A percentile compares a stretch with the other conserved stretches of the same genome.
These are phyloP conservation scores for Podochytrium sp. DNA, from an alignment of 192 early-diverging fungal species.

Conservation along the genomic window DNA sequence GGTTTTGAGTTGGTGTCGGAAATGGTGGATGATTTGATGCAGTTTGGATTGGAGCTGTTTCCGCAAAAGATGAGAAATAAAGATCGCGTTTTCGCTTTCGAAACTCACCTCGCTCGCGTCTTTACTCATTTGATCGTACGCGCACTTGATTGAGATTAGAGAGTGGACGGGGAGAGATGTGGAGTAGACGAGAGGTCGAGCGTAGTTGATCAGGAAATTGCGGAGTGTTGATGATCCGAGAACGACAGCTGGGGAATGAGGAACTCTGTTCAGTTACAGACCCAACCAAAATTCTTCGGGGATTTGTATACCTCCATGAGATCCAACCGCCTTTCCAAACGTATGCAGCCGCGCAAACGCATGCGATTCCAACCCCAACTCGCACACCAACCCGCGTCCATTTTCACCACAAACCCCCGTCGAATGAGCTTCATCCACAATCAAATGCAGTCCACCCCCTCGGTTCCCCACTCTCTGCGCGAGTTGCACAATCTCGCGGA, in stretches of 20 bases:
- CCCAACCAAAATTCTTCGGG: not conserved
- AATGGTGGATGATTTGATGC: conserved; percentile 56
- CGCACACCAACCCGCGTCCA: conserved; percentile 70
- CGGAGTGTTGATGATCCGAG: conserved; percentile 64
- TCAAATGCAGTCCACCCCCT: conserved; percentile 60
- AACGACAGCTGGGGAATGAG: conserved; percentile 62
- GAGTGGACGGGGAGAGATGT: conserved; percentile 74
- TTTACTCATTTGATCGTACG: conserved; percentile 64
- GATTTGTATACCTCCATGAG: conserved; percentile 68
- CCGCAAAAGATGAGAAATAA: not conserved
- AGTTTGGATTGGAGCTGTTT: conserved; percentile 3
- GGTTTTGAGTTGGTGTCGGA: conserved; percentile 40
- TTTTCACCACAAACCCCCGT: conserved; percentile 74
- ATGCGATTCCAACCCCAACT: conserved; percentile 62
- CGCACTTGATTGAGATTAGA: conserved; percentile 66
- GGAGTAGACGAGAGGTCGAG: conserved; percentile 78
- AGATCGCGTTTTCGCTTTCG: no score
- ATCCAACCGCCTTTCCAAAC: conserved; percentile 81
- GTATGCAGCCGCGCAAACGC: conserved; percentile 81
- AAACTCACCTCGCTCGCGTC: conserved; percentile 57
- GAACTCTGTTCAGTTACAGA: no score
- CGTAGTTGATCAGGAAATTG: conserved; percentile 81
- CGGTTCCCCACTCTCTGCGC: conserved; percentile 33
- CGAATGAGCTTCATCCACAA: conserved; percentile 86
- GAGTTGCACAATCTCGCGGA: conserved; percentile 65